These are phyloP conservation scores for Pontederia paniculata DNA, from an alignment of 176 grass and related monocot genomes.

Conservation along the genomic window DNA sequence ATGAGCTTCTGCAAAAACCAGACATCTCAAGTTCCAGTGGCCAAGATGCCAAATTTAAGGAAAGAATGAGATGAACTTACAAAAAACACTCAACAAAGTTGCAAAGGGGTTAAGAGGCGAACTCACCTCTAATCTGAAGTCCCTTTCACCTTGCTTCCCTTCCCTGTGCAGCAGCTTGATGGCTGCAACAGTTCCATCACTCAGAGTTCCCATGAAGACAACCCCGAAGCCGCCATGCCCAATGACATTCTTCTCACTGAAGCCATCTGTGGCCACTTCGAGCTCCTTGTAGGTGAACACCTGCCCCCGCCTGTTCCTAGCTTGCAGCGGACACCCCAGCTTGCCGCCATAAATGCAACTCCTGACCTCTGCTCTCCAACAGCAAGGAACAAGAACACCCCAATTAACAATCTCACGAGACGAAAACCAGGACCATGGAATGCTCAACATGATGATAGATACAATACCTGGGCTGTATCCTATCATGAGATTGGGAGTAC, in stretches of 20 bases:
- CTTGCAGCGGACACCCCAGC: slow-evolving; percentile 43
- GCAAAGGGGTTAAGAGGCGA: neutral
- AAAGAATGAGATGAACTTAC: no score
- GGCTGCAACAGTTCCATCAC: slow-evolving; percentile 66
- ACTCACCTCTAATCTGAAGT: slow-evolving; percentile 82
- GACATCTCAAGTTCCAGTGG: no score
- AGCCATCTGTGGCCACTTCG: slow-evolving; percentile 73
- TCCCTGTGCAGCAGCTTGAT: slow-evolving; percentile 79
- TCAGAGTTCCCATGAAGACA: slow-evolving; percentile 63
- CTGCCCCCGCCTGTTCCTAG: slow-evolving; percentile 43
- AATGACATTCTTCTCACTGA: slow-evolving; percentile 71
- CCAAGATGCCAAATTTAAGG: no score
- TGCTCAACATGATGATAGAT: neutral
- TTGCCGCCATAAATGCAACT: slow-evolving; percentile 75
- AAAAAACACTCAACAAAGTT: no score
- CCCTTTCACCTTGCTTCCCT: slow-evolving; percentile 75
- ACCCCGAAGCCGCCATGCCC: slow-evolving; percentile 41
- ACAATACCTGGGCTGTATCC: slow-evolving; percentile 29
- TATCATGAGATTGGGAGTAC: neutral
- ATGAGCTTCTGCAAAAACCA: no score
- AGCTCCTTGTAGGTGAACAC: slow-evolving; percentile 97
- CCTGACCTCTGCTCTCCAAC: slow-evolving; percentile 10
- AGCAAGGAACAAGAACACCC: neutral
- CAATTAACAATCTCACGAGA: neutral
- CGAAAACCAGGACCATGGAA: neutral